Evolutionary conservation across 345 rosid genomes (phyloP), one percentile per base, ranked within the genome.

Genomic region (Gossypium turneri): DNA sequence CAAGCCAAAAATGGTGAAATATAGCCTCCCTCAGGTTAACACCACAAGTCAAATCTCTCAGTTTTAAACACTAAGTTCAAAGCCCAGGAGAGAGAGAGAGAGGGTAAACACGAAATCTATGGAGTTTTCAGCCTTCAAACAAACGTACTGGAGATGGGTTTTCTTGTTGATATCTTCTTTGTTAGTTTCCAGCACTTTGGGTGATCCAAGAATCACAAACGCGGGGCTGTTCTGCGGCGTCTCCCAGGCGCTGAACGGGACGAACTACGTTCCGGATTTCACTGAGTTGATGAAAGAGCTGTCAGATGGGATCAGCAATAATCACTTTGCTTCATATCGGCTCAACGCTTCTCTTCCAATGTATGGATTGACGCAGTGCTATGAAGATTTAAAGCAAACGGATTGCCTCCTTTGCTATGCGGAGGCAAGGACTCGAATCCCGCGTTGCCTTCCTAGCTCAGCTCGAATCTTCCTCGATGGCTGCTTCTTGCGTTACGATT

Each of bases 371-470:
- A 83, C 83, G 9, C 94, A 90, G 76, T 90, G 92, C 81, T 90
- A 88, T 41, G 56, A 38, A 7, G 90, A 90, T 79, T 89, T 90
- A 70, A 82, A 87, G 10, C 87, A 76, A 3, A 82, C 84, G 1
- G 94, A 90, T 45, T 90, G 94, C 73, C 88, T 83, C 69, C 85
- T 90, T 71, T 90, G 94, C 76, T 85, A 70, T 74, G 88, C 90
- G 5, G 81, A 81, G 38, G 48, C 87, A 44, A 83, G 90, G 43
- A 88, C 92, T 3, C 80, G 61, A 44, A 81, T 90, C n/a, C 92
- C 92, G 5, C 81, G 90, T 61, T 90, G 92, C 82, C 85, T 85
- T 45, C 85, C 89, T 27, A 22, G 51, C 64, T 56, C 89, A 2
- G 90, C 76, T 34, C 78, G 84, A 43, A 79, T 88, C 76, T 90